phyloP scores from a whole-genome alignment of 2,329 filamentous ascomycete genomes.

The Coniella vitis region DNA sequence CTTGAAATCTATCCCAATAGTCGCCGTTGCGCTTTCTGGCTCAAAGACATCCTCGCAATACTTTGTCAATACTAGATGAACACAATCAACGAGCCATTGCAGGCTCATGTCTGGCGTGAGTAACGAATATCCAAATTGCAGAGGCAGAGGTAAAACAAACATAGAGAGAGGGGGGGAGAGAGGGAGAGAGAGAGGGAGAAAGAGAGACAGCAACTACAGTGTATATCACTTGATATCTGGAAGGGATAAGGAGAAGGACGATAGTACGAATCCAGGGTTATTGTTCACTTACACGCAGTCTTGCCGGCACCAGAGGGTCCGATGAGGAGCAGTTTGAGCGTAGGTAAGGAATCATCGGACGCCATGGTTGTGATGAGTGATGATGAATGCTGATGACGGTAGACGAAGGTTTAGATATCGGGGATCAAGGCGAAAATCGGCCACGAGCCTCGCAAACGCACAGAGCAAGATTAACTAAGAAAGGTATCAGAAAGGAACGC shows the following conservation, averaged over 20 bases:
- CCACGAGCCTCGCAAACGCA: too few relatives aligned
- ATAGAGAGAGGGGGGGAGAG: too few relatives aligned
- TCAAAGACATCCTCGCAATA: conserved; percentile 54
- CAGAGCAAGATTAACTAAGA: too few relatives aligned
- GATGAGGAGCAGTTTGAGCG: conserved; percentile 48
- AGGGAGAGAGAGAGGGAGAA: too few relatives aligned
- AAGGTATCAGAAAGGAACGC: too few relatives aligned
- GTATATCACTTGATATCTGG: too few relatives aligned
- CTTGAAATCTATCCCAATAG: conserved; percentile 52
- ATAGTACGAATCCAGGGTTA: background rate
- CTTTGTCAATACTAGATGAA: conserved; percentile 42
- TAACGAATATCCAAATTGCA: too few relatives aligned
- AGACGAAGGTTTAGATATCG: background rate
- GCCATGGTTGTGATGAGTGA: conserved; percentile 26
- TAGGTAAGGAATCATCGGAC: conserved; percentile 39
- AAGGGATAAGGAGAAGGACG: background rate
- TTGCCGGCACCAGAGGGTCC: conserved; percentile 50
- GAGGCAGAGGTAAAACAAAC: too few relatives aligned
- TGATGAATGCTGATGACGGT: background rate
- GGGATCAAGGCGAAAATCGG: background rate
- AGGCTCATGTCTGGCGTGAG: too few relatives aligned
- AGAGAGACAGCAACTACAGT: too few relatives aligned
- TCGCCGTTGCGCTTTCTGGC: conserved; percentile 45
- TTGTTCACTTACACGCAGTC: conserved; percentile 39
- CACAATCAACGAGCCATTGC: too few relatives aligned